phyloP scores from a whole-genome alignment of 208 protist genomes.

The Trypanosoma mega region DNA sequence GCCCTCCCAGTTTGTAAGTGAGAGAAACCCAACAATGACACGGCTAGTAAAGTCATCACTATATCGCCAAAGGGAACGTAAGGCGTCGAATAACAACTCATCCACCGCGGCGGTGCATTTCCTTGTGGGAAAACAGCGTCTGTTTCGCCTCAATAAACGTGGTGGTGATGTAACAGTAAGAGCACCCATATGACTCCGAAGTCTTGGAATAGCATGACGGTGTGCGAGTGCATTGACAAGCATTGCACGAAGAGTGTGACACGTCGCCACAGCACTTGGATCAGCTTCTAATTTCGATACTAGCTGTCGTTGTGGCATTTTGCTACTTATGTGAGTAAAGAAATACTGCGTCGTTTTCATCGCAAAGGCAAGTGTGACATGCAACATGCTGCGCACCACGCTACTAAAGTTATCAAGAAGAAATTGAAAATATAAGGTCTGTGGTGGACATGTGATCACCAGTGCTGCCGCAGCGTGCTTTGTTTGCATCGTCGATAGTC shows the following conservation, averaged over 20 bases:
- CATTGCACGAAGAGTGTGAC: slow-evolving; percentile 42
- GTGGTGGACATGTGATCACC: slow-evolving; percentile 58
- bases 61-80: slow-evolving; percentile 29
- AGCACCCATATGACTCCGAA: slow-evolving; percentile 14
- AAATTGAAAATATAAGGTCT: slow-evolving; percentile 47
- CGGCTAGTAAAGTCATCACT: slow-evolving; percentile 51
- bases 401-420: slow-evolving; percentile 56
- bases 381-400: slow-evolving; percentile 54
- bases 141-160: not conserved
- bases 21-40: slow-evolving; percentile 49
- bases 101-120: not conserved
- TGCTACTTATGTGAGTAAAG: slow-evolving; percentile 39
- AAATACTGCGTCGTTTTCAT: slow-evolving; percentile 65
- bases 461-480: slow-evolving; percentile 56
- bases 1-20: slow-evolving; percentile 28
- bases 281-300: slow-evolving; percentile 36
- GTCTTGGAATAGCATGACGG: slow-evolving; percentile 35
- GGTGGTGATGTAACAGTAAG: not conserved
- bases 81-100: slow-evolving; percentile 23
- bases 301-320: slow-evolving; percentile 21
- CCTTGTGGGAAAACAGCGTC: not conserved
- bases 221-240: slow-evolving; percentile 44
- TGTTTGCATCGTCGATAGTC: slow-evolving; percentile 54
- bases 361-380: slow-evolving; percentile 58
- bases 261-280: slow-evolving; percentile 40